Conservation (phyloP, 805 yeast species). For the Ogataea neopini region DNA sequence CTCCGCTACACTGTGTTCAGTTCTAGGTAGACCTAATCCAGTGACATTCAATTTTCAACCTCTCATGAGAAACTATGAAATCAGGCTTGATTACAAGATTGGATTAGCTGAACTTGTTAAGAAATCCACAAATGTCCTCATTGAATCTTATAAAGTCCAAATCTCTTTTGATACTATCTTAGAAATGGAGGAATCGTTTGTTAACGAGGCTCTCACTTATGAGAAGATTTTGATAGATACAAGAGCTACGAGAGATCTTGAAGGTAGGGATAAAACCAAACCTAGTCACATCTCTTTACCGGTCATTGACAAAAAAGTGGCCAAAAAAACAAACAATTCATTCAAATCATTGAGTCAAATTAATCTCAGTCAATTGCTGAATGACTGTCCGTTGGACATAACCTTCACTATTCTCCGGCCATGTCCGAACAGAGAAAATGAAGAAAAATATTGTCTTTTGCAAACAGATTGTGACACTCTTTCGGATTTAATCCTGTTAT, state of each 20-base stretch:
- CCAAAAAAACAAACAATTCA: slow-evolving; percentile 18
- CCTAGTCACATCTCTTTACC: slow-evolving; percentile 31
- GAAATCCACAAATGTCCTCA: slow-evolving; percentile 48
- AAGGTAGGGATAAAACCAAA: slow-evolving; percentile 23
- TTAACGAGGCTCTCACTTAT: slow-evolving; percentile 41
- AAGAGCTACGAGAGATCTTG: slow-evolving; percentile 23
- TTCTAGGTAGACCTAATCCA: slow-evolving; percentile 56
- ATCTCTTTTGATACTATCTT: slow-evolving; percentile 43
- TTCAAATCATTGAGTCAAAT: slow-evolving; percentile 23
- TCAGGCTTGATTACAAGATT: slow-evolving; percentile 41
- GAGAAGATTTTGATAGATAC: slow-evolving; percentile 37
- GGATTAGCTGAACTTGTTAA: slow-evolving; percentile 52
- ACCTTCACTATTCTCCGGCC: slow-evolving; percentile 33
- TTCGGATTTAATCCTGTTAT: slow-evolving; percentile 47
- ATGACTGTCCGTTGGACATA: slow-evolving; percentile 34
- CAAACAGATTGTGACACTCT: slow-evolving; percentile 39
- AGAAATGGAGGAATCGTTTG: slow-evolving; percentile 43
- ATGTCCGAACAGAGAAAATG: slow-evolving; percentile 24
- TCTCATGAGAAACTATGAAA: slow-evolving; percentile 34
- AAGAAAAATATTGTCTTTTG: slow-evolving; percentile 30
- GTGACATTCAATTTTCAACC: slow-evolving; percentile 43
- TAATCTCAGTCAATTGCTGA: slow-evolving; percentile 21
- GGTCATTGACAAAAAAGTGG: slow-evolving; percentile 30
- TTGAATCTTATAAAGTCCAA: slow-evolving; percentile 51
- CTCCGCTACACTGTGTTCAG: slow-evolving; percentile 50